A percentile compares a stretch with the other conserved stretches of the same genome.
Conservation (phyloP, 2,329 filamentous ascomycete genomes). For the Capronia americana region DNA sequence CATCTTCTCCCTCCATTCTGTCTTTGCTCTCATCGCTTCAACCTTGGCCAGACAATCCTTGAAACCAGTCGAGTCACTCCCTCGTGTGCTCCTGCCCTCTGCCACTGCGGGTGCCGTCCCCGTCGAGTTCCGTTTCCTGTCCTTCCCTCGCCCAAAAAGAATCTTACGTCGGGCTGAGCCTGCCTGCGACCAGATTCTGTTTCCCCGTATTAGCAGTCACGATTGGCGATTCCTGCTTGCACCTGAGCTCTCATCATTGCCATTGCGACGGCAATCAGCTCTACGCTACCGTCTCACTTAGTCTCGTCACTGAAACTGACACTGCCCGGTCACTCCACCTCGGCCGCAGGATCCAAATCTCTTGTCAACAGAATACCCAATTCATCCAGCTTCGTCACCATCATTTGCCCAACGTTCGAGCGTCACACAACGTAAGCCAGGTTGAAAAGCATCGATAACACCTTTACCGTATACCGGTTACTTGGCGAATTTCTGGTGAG, state of each 20-base stretch:
- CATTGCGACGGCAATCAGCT: slow-evolving; percentile 33
- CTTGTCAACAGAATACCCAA: slow-evolving; percentile 23
- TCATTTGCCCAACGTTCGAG: slow-evolving; percentile 21
- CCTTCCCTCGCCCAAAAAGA: slow-evolving; percentile 32
- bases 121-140: slow-evolving; percentile 36
- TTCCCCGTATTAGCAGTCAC: slow-evolving; percentile 18
- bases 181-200: slow-evolving; percentile 21
- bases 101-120: slow-evolving; percentile 21
- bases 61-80: slow-evolving; percentile 33
- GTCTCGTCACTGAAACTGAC: slow-evolving; percentile 11
- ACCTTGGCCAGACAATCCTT: slow-evolving; percentile 37
- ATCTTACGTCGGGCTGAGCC: slow-evolving; percentile 32
- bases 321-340: slow-evolving; percentile 25
- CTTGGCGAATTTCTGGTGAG: slow-evolving; percentile 6
- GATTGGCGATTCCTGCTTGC: slow-evolving; percentile 14
- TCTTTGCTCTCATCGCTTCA: slow-evolving; percentile 28
- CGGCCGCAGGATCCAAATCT: slow-evolving; percentile 16
- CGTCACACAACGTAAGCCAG: slow-evolving; percentile 17
- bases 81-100: slow-evolving; percentile 35
- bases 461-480: background rate
- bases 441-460: slow-evolving; percentile 16
- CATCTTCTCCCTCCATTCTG: slow-evolving; percentile 30
- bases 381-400: slow-evolving; percentile 22
- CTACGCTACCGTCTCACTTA: slow-evolving; percentile 28
- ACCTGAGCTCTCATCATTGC: slow-evolving; percentile 10